These are phyloP conservation scores for Sugiyamaella valdiviana DNA, from an alignment of 805 yeast species.

Conservation along the genomic window DNA sequence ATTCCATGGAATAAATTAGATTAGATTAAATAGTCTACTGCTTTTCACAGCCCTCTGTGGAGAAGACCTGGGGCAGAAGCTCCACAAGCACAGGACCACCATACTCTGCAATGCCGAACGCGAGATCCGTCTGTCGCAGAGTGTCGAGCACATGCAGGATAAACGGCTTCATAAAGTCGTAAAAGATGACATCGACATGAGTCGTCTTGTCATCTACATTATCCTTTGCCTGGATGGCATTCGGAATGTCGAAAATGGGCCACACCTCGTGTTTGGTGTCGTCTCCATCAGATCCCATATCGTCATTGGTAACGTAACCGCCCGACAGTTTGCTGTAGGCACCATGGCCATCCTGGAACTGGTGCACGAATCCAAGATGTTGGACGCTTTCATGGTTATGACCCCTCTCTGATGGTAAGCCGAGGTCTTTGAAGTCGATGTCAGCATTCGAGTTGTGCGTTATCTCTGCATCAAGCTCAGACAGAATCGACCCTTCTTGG, in stretches of 20 bases:
- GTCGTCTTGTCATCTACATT: constrained; percentile 27
- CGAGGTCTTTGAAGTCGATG: constrained; percentile 14
- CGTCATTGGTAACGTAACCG: constrained; percentile 83
- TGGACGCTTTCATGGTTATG: not conserved
- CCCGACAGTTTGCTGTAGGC: not conserved
- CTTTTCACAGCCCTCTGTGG: not conserved
- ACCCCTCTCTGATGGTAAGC: constrained; percentile 14
- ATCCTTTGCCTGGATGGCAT: constrained; percentile 57
- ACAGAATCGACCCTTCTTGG: constrained; percentile 41
- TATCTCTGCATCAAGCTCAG: constrained; percentile 4
- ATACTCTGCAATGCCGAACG: constrained; percentile 12
- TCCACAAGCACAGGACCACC: constrained; percentile 28
- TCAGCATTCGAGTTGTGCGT: constrained; percentile 8
- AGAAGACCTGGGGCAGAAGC: constrained; percentile 28
- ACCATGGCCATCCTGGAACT: not conserved
- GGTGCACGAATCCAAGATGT: not conserved
- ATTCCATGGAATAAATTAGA: no score
- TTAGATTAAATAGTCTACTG: not conserved
- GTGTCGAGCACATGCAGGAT: constrained; percentile 41
- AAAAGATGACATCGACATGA: constrained; percentile 65
- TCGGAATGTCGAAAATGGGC: constrained; percentile 60
- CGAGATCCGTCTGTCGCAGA: constrained; percentile 20
- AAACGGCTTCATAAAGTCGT: constrained; percentile 62
- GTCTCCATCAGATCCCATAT: constrained; percentile 81
- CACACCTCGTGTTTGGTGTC: constrained; percentile 63